Conservation (phyloP, 2,329 filamentous ascomycete genomes). For the Diplodia sapinea region DNA sequence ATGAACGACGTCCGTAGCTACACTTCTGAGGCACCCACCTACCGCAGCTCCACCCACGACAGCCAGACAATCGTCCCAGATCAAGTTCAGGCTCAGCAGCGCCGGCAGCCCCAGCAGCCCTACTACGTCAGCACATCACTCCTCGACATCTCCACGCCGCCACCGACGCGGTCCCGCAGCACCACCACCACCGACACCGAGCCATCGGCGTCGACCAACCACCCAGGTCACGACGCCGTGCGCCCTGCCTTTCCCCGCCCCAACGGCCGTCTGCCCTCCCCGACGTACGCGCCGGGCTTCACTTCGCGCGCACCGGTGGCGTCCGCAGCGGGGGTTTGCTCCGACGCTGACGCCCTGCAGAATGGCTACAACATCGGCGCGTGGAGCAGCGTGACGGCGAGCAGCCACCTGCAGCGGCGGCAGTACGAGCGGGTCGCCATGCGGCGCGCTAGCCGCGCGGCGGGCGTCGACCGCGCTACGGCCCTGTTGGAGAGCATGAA, state of each 20-base stretch:
- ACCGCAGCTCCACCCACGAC: slow-evolving; percentile 60
- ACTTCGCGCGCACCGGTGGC: slow-evolving; percentile 32
- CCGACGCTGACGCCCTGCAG: slow-evolving; percentile 33
- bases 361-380: slow-evolving; percentile 61
- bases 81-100: not conserved
- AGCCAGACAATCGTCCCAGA: slow-evolving; percentile 36
- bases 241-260: slow-evolving; percentile 28
- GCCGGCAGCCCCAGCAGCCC: slow-evolving; percentile 4
- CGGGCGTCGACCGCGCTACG: slow-evolving; percentile 12
- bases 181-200: slow-evolving; percentile 32
- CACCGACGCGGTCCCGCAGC: slow-evolving; percentile 17
- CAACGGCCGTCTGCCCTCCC: slow-evolving; percentile 36
- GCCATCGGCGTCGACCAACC: not conserved
- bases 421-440: slow-evolving; percentile 70
- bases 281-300: slow-evolving; percentile 40
- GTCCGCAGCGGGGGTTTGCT: slow-evolving; percentile 31
- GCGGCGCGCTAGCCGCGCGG: slow-evolving; percentile 51
- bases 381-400: slow-evolving; percentile 62
- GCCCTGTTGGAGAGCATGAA: slow-evolving; percentile 19
- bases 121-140: slow-evolving; percentile 29
- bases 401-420: slow-evolving; percentile 60
- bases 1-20: slow-evolving; percentile 37
- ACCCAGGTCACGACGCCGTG: not conserved
- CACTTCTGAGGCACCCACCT: slow-evolving; percentile 67
- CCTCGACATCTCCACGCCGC: slow-evolving; percentile 27